Evolutionary conservation across 805 yeast species (phyloP).

Genomic region (Saccharomycopsis synnaedendra): DNA sequence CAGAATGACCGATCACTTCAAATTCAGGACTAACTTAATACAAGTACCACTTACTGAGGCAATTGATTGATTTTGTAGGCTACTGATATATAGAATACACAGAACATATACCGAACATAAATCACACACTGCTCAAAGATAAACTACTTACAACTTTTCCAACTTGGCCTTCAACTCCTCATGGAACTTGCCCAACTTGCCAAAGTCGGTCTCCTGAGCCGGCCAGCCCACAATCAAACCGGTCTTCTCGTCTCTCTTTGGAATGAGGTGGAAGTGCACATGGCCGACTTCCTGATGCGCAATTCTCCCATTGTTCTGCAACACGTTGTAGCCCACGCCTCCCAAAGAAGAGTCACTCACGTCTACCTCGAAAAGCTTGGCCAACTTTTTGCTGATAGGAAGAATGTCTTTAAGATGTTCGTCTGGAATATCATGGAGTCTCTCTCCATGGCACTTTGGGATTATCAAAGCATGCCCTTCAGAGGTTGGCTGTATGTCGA

Average conservation of each 20-base stretch:
- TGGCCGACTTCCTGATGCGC: constrained; percentile 96
- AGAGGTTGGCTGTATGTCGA: constrained; percentile 89
- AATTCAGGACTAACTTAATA: too few species aligned
- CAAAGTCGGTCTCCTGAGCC: constrained; percentile 68
- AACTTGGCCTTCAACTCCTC: constrained; percentile 41
- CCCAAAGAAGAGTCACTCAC: constrained; percentile 39
- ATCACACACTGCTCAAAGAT: not conserved
- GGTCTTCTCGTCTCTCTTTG: constrained; percentile 60
- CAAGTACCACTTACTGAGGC: too few species aligned
- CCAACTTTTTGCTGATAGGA: constrained; percentile 81
- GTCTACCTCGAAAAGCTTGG: constrained; percentile 57
- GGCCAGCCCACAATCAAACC: constrained; percentile 96
- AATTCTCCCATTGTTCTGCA: constrained; percentile 89
- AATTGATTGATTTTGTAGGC: too few species aligned
- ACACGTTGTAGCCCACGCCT: constrained; percentile 72
- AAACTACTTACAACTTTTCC: constrained; percentile 17
- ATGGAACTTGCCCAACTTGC: constrained; percentile 55
- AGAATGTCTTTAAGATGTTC: constrained; percentile 77
- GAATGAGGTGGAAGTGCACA: constrained; percentile 94
- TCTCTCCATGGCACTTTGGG: constrained; percentile 91
- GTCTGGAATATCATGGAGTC: constrained; percentile 86
- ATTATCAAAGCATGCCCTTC: constrained; percentile 82
- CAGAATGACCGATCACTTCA: too few species aligned
- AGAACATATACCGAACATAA: too few species aligned
- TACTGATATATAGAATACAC: too few species aligned